Base-by-base conservation (phyloP, 164 flowering plant genomes). In the Umbellularia californica region DNA sequence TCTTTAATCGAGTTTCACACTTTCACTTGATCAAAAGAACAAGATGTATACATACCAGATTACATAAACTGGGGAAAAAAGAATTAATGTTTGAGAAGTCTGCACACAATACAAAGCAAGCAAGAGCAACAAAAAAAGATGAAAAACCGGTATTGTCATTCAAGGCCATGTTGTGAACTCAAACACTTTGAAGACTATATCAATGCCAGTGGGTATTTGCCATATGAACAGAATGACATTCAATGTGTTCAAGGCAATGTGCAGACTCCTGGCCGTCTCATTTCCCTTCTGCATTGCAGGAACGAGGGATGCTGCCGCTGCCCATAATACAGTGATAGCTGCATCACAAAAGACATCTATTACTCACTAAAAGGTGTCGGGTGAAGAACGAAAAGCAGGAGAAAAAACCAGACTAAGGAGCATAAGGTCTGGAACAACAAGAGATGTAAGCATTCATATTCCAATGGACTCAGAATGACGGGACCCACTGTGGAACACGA, bases 261-360 rank as follows among this genome's bases (percentile, higher is more conserved):
- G 99, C 33, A 95, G 94, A 81, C 78, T 95, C 78, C 99, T 90
- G 2, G 99, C 97, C 15, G 95, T 89, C 72, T 93, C 97, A 68
- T 69, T 92, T 35, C 99, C 99, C 79, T 93, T 95, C 84, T 95
- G 98, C 97, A 95, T 95, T 50, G 86, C 58, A 60, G 98, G 97
- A 11, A 93, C 97, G 15, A 95, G 90, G n/a, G 98, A 89, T 14
- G 98, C 98, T 3, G 97, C 97, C 4, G 85, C 89, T 69, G 98
- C 98, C 98, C 98, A 95, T 64, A 95, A 82, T 69, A 89, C 93
- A 0, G 98, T 93, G n/a, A 95, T 95, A 2, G 79, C 98, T 92
- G 91, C 71, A 55, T 33, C 65, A 64, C 75, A 3, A 68, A 68
- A 19, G 23, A 30, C 23, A 55, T 55, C n/a, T 20, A 55, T 55